Percentiles rank a stretch among this genome's conserved stretches.
These are phyloP conservation scores for Penicillium hordei DNA, from an alignment of 2,329 filamentous ascomycete genomes.

Conservation along the genomic window DNA sequence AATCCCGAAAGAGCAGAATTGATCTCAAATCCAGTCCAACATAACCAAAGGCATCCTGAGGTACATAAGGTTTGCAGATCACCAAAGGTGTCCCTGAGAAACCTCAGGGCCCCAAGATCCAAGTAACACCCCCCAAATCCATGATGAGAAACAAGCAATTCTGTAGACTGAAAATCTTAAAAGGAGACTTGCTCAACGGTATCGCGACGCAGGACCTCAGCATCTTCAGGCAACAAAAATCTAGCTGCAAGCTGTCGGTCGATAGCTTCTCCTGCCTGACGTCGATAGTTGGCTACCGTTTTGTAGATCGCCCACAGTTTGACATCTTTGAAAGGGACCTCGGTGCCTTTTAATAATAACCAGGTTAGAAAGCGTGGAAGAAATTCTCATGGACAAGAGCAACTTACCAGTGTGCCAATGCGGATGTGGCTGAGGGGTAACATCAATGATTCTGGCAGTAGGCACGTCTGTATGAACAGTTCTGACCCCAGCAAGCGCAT, in stretches of 20 bases:
- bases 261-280: neutral
- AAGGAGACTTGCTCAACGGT: slow-evolving; percentile 1
- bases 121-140: neutral
- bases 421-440: neutral
- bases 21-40: neutral
- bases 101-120: neutral
- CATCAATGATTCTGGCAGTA: neutral
- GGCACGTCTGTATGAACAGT: slow-evolving; percentile 6
- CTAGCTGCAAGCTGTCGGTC: neutral
- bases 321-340: neutral
- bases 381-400: too few species aligned
- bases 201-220: neutral
- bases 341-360: neutral
- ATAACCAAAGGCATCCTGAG: neutral
- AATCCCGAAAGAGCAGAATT: neutral
- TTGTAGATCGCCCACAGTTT: slow-evolving; percentile 2
- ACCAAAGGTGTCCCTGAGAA: neutral
- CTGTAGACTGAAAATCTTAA: neutral
- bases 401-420: slow-evolving; percentile 4
- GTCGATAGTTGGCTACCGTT: neutral
- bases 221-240: slow-evolving; percentile 1
- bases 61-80: neutral
- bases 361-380: neutral
- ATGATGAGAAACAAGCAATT: neutral
- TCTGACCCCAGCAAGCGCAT: neutral